Base-by-base conservation (phyloP, 2,329 filamentous ascomycete species). In the Mollisiaceae sp. region DNA sequence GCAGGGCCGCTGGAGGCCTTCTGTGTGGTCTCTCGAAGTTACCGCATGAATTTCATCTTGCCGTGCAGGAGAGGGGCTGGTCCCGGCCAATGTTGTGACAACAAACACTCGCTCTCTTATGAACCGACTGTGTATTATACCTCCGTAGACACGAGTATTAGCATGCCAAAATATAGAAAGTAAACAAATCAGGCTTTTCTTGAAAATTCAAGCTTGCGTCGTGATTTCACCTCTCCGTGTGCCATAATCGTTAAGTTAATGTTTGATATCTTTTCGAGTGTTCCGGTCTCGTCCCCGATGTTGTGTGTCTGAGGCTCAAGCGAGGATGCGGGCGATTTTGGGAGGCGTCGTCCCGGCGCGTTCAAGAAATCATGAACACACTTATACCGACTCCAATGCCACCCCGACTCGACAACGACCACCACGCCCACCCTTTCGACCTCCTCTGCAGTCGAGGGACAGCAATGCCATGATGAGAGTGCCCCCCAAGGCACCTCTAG, bases 401-500 rank as follows among this genome's bases (percentile, higher is more conserved):
- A 61, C 65, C 54, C 63, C 61, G 50, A 56, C 38, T 64, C 52
- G 52, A 59, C 65, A 45, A 59, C 65, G 45, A 62, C 32, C 24
- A 66, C 60, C 38, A 18, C 66, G 41, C 18, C 59, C 59, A 62
- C 63, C 63, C 69, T 64, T 62, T 66, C 60, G 35, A 54, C 64
- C 62, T 62, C 68, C 67, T 22, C 65, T 76, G n/a, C 68, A 71
- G 50, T 59, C 69, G 11, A 65, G 70, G 38, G 75, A 76, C 60
- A 60, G 71, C 77, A 80, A 82, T 83, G 80, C 74, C 77, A 82
- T 81, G 75, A 81, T 78, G 77, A 78, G 78, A 76, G 78, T 76
- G 74, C 78, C 72, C 58, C 60, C 45, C n/a, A 74, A 74, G 66
- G 67, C 67, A 59, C 70, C 71, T 59, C 62, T 72, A 43, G 65